These are phyloP conservation scores for Eucalyptus regnans DNA, from an alignment of 345 rosid genomes.

Conservation along the genomic window DNA sequence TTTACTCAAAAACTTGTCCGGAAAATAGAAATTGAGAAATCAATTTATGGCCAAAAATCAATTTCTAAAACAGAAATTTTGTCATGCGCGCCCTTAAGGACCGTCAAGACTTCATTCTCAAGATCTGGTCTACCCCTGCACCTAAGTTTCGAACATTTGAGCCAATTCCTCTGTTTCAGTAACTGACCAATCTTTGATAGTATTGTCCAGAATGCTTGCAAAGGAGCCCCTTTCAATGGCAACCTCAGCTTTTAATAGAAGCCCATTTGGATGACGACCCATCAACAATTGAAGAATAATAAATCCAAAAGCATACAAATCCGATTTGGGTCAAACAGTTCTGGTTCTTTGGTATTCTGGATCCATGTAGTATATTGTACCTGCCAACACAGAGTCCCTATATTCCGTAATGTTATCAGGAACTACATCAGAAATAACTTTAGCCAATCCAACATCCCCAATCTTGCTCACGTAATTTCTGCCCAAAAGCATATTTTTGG, in stretches of 20 bases:
- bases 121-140: constrained; percentile 93
- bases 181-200: constrained; percentile 64
- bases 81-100: constrained; percentile 16
- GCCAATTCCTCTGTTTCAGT: constrained; percentile 59
- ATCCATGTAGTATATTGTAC: constrained; percentile 79
- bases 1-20: too few relatives aligned
- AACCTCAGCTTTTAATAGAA: constrained; percentile 37
- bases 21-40: too few relatives aligned
- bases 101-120: constrained; percentile 57
- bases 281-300: constrained; percentile 60
- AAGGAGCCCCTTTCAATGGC: constrained; percentile 49
- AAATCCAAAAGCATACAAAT: constrained; percentile 73
- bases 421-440: constrained; percentile 54
- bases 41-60: too few relatives aligned
- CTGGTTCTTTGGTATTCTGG: constrained; percentile 88
- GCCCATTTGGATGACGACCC: constrained; percentile 53
- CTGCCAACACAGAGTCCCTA: constrained; percentile 53
- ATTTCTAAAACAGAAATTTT: too few relatives aligned
- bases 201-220: constrained; percentile 38
- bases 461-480: constrained; percentile 74
- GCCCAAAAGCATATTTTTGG: constrained; percentile 64
- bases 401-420: constrained; percentile 69
- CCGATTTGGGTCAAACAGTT: constrained; percentile 80
- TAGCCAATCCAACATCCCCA: constrained; percentile 84
- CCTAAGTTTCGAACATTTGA: constrained; percentile 52